These are phyloP conservation scores for Cenococcum geophilum DNA, from an alignment of 495 filamentous ascomycete species.

Conservation along the genomic window DNA sequence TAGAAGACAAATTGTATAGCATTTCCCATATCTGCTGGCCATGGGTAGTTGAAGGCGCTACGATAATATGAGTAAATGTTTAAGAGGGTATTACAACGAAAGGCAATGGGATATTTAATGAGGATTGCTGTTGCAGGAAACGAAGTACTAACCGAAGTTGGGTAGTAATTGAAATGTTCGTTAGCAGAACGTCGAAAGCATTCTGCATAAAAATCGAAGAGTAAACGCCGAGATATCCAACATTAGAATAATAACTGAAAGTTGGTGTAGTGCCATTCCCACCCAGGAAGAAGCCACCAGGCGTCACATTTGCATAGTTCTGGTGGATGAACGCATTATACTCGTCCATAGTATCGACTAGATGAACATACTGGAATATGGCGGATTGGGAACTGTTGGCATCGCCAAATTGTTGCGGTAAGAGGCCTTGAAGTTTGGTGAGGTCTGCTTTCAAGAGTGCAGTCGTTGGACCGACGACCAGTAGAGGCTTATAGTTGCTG, in stretches of 20 bases:
- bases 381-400: conserved; percentile 18
- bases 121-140: neutral
- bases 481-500: conserved; percentile 14
- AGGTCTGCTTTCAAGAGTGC: conserved; percentile 8
- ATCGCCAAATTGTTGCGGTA: conserved; percentile 35
- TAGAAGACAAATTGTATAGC: conserved; percentile 72
- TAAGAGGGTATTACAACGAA: neutral
- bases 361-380: conserved; percentile 39
- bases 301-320: conserved; percentile 58
- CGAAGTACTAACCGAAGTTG: conserved; percentile 45
- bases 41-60: conserved; percentile 59
- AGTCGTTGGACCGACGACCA: conserved; percentile 16
- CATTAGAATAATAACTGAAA: conserved; percentile 51
- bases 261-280: conserved; percentile 49
- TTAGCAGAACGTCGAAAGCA: conserved; percentile 55
- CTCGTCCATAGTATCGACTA: conserved; percentile 56
- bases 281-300: conserved; percentile 70
- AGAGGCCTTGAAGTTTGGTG: conserved; percentile 36
- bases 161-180: conserved; percentile 59
- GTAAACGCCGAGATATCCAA: conserved; percentile 40
- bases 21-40: conserved; percentile 53
- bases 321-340: conserved; percentile 58
- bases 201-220: conserved; percentile 61
- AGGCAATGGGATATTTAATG: neutral
- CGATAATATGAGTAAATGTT: neutral